Conservation (phyloP, 1,139 yeast species). For the Wickerhamomyces sp. region DNA sequence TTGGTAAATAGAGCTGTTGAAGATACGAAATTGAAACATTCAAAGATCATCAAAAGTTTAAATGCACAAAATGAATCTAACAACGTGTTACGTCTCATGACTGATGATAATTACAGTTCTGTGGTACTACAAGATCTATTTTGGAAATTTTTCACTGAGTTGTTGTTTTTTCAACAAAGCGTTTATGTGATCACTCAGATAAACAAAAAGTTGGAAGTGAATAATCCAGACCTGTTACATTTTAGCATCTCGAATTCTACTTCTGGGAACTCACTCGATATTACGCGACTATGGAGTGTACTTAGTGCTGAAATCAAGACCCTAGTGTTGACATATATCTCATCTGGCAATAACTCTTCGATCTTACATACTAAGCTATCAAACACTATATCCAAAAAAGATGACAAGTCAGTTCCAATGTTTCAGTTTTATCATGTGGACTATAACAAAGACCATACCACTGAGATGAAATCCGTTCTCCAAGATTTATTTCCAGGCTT, state of each 20-base stretch:
- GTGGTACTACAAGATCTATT: conserved; percentile 64
- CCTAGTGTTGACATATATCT: conserved; percentile 54
- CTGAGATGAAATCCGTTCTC: conserved; percentile 41
- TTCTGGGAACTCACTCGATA: conserved; percentile 23
- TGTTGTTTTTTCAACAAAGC: conserved; percentile 61
- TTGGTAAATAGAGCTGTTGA: conserved; percentile 59
- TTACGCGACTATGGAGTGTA: conserved; percentile 52
- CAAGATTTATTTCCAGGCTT: conserved; percentile 63
- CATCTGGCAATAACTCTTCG: conserved; percentile 24
- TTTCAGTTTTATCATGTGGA: conserved; percentile 48
- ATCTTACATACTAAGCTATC: conserved; percentile 9
- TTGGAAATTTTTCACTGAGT: conserved; percentile 58
- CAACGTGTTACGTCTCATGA: conserved; percentile 5
- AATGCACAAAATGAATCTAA: conserved; percentile 6
- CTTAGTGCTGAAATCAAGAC: conserved; percentile 54
- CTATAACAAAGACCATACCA: conserved; percentile 33
- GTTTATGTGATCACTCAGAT: conserved; percentile 64
- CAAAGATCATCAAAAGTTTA: conserved; percentile 31
- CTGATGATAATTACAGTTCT: conserved; percentile 42
- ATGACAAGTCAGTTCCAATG: conserved; percentile 25
- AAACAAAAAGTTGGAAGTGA: conserved; percentile 30
- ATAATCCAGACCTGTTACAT: conserved; percentile 16
- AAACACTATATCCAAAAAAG: conserved; percentile 8
- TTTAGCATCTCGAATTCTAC: not conserved
- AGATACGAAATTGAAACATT: conserved; percentile 54